Evolutionary conservation across 805 yeast species (phyloP), one percentile per base, ranked within the genome.

Genomic region (Zygosaccharomyces bailii): DNA sequence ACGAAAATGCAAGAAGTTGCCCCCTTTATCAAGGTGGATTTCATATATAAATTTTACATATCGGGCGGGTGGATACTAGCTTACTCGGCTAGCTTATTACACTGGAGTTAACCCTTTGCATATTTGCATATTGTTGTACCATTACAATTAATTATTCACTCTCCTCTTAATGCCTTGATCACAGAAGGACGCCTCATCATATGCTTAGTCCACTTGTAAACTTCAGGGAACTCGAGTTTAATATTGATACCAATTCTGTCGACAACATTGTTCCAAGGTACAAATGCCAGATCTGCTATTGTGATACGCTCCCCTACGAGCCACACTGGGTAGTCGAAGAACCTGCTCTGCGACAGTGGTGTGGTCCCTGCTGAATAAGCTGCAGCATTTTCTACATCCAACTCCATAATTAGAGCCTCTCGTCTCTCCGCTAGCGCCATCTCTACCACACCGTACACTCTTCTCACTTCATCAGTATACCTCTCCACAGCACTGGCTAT

Each of bases 161-260:
- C 86, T 2, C 89, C 93, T 49, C 89, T 78, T 48, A 90, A 71
- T 2, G 97, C 96, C 51, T 91, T 76, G 20, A 85, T 74, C 23
- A 90, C 96, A 1, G 93, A 90, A 3, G 96, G 95, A 60, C 97
- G 79, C 66, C 91, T 79, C 96, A 90, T 86, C 96, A 90, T 87
- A 57, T 82, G 82, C 62, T 85, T 84, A 8, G 96, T 90, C 97
- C 96, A 90, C 65, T 87, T 87, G 71, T 86, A 89, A 37, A 89
- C 96, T 68, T 90, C 97, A 1, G 96, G 96, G 61, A 85, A 89
- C 63, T 90, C 97, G 23, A 78, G 75, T 63, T 84, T 84, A 57
- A 90, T 76, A 57, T 86, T 86, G 50, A 90, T 87, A 5, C 96
- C 97, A 43, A 90, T 85, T 57, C 96, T 74, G 63, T 86, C 96